These are phyloP conservation scores for Epichloe coenophiala DNA, from an alignment of 2,329 filamentous ascomycete species.

Conservation along the genomic window DNA sequence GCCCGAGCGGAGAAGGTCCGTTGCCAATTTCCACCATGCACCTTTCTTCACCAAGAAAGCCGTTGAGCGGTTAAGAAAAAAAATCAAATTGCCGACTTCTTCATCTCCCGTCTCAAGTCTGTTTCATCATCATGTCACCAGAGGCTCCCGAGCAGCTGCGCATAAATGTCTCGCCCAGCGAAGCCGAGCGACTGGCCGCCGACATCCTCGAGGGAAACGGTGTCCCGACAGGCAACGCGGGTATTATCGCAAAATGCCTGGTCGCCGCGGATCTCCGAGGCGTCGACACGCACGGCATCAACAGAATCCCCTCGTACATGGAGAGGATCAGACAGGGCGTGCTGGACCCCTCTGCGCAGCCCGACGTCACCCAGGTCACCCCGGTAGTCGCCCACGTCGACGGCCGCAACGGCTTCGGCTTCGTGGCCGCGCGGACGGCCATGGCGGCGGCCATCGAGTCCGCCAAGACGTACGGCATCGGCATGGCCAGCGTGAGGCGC, in stretches of 20 bases:
- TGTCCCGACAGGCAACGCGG: constrained; percentile 43
- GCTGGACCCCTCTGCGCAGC: constrained; percentile 46
- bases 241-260: constrained; percentile 52
- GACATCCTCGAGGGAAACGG: constrained; percentile 46
- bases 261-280: constrained; percentile 65
- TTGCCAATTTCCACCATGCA: no score
- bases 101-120: neutral
- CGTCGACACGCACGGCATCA: constrained; percentile 66
- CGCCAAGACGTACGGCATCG: constrained; percentile 53
- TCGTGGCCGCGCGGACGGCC: constrained; percentile 51
- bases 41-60: no score
- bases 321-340: constrained; percentile 58
- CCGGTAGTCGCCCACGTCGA: constrained; percentile 57
- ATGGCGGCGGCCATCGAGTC: constrained; percentile 57
- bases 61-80: no score
- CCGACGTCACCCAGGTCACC: constrained; percentile 47
- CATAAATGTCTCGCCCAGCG: constrained; percentile 15
- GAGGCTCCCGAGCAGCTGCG: neutral
- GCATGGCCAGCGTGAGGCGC: constrained; percentile 61
- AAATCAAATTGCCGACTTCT: no score
- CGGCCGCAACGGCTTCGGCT: constrained; percentile 62
- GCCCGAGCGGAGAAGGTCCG: no score
- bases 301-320: constrained; percentile 67
- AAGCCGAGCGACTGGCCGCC: constrained; percentile 34
- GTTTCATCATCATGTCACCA: neutral